Base-by-base conservation (phyloP, 495 filamentous ascomycete species). In the Penicillium canariense region DNA sequence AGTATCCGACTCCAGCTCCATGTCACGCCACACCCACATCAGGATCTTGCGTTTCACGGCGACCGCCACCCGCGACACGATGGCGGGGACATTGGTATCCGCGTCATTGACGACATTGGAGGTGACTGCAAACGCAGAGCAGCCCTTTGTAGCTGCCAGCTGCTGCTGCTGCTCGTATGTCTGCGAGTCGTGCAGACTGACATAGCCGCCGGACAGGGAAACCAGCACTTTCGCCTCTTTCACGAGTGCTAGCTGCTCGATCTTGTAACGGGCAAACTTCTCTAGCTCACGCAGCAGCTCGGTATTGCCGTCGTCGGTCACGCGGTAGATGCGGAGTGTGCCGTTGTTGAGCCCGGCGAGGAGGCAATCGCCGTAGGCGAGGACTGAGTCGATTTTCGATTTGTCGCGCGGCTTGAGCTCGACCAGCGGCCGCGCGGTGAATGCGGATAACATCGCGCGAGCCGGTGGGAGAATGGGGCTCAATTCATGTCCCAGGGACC, bases 341-440 rank as follows among this genome's bases (percentile, higher is more conserved):
- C 94, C 95, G 30, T 88, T 95, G 66, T 89, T 93, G 52, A 97
- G 76, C 34, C 94, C 94, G 43, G 96, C 89, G 35, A 97, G 84
- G 20, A 99, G 80, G 47, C 91, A 84, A 63, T 97, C 93, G 58
- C 90, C 91, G 73, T 96, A 91, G 56, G 94, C 88, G 32, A 97
- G 81, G 52, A 97, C 86, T 5, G 89, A 89, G 71, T 97, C 93
- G 68, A 99, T 96, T 79, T 85, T 89, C 43, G 89, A 95, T 75
- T 92, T 96, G 81, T 97, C 94, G 65, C 90, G 86, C 65, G 84
- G 84, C 74, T 87, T 92, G 56, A 99, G 87, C 86, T 99, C 94
- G 78, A 97, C 87, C 64, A 97, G 88, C 57, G 95, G 88, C 67
- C 89, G 89, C 80, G 94, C 91, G 59, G 86, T 93, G 76, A 99